A percentile compares a stretch with the other conserved stretches of the same genome.
These are phyloP conservation scores for Physcia stellaris DNA, from an alignment of 495 filamentous ascomycete species.

Conservation along the genomic window DNA sequence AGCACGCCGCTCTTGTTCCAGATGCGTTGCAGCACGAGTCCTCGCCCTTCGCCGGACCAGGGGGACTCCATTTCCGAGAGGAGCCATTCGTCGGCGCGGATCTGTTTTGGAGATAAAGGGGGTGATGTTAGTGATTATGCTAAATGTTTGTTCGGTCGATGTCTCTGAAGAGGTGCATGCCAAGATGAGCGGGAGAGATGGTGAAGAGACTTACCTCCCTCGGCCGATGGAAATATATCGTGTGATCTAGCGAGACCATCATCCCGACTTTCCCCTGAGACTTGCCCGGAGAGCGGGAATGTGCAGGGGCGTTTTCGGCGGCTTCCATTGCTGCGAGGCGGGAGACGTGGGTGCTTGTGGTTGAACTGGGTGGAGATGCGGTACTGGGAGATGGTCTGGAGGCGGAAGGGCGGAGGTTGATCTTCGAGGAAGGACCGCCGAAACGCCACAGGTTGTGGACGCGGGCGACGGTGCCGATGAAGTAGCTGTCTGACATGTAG, in stretches of 20 bases:
- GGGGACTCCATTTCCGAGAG: slow-evolving; percentile 81
- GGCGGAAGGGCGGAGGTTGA: neutral
- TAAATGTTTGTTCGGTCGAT: too few species aligned
- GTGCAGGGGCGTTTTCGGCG: neutral
- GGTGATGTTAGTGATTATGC: too few species aligned
- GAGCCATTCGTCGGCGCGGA: slow-evolving; percentile 89
- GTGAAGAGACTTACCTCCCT: too few species aligned
- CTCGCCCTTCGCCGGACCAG: slow-evolving; percentile 86
- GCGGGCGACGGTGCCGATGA: slow-evolving; percentile 74
- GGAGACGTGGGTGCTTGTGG: too few species aligned
- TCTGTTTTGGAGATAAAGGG: too few species aligned
- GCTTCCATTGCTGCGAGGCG: neutral
- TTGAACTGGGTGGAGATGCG: neutral
- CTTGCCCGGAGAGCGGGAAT: neutral
- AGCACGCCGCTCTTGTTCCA: slow-evolving; percentile 70
- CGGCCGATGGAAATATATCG: slow-evolving; percentile 89
- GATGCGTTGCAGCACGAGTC: slow-evolving; percentile 75
- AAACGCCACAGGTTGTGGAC: slow-evolving; percentile 63
- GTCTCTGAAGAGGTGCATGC: too few species aligned
- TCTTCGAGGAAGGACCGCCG: slow-evolving; percentile 2
- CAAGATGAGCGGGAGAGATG: too few species aligned
- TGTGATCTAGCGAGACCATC: slow-evolving; percentile 92
- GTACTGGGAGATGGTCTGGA: neutral
- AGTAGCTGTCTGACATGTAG: slow-evolving; percentile 83
- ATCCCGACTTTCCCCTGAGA: slow-evolving; percentile 55